Evolutionary conservation across 148 eudicot genomes (phyloP).

Genomic region (Chenopodium album): DNA sequence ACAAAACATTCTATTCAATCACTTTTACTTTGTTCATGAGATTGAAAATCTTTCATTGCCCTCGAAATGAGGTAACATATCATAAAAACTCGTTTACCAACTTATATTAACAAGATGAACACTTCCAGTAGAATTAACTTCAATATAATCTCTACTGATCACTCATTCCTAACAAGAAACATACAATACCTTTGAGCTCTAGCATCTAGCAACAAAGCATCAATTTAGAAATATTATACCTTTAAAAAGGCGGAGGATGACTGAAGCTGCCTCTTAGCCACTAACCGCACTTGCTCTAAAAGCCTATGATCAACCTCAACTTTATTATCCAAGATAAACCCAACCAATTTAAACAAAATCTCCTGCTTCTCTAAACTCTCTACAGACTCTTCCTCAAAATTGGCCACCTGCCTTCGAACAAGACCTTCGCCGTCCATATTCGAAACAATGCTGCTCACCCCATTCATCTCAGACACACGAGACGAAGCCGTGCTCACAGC

Average conservation of each 20-base stretch:
- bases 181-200: background rate
- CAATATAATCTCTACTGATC: background rate
- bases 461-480: constrained; percentile 51
- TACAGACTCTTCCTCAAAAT: constrained; percentile 74
- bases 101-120: background rate
- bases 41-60: background rate
- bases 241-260: constrained; percentile 67
- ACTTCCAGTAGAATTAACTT: background rate
- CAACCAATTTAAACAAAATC: constrained; percentile 67
- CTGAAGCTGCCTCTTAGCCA: constrained; percentile 74
- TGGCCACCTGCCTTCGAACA: constrained; percentile 37
- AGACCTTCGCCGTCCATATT: constrained; percentile 33
- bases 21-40: background rate
- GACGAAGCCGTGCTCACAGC: constrained; percentile 39
- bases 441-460: constrained; percentile 35
- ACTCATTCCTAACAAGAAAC: background rate
- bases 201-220: background rate
- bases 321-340: constrained; percentile 51
- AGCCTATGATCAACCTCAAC: constrained; percentile 52
- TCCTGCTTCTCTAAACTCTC: constrained; percentile 83
- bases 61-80: background rate
- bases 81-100: background rate
- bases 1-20: background rate
- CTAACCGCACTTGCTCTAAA: constrained; percentile 68
- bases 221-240: constrained; percentile 34